phyloP scores from a whole-genome alignment of 306 rosid genomes.

The Dryas drummondii region DNA sequence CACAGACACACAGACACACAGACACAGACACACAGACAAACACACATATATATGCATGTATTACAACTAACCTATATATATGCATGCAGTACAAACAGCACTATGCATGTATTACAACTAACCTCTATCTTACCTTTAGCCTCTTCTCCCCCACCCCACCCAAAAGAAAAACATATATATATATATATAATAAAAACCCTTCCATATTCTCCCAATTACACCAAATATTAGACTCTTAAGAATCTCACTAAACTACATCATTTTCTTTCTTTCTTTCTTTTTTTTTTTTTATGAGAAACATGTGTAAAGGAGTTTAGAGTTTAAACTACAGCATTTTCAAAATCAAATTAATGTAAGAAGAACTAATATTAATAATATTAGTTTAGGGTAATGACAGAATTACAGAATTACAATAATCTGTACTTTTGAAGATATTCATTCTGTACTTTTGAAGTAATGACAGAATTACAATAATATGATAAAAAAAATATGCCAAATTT shows the following conservation, averaged over 20 bases:
- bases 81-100: background rate
- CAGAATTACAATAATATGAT: background rate
- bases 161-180: background rate
- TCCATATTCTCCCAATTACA: background rate
- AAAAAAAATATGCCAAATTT: background rate
- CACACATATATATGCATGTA: background rate
- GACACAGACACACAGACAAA: too few relatives aligned
- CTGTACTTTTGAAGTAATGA: background rate
- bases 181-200: background rate
- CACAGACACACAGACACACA: too few relatives aligned
- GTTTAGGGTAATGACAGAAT: too few relatives aligned
- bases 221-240: background rate
- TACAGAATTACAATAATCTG: too few relatives aligned
- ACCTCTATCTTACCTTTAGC: background rate
- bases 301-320: too few relatives aligned
- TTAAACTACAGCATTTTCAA: background rate
- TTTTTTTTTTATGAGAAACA: too few relatives aligned
- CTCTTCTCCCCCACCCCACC: background rate
- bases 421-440: too few relatives aligned
- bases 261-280: too few relatives aligned
- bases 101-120: background rate
- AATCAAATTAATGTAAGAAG: background rate
- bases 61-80: background rate
- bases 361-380: background rate
- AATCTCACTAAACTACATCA: background rate